Base-by-base conservation (phyloP, 2,329 filamentous ascomycete genomes). In the Cordyceps pruinosa region DNA sequence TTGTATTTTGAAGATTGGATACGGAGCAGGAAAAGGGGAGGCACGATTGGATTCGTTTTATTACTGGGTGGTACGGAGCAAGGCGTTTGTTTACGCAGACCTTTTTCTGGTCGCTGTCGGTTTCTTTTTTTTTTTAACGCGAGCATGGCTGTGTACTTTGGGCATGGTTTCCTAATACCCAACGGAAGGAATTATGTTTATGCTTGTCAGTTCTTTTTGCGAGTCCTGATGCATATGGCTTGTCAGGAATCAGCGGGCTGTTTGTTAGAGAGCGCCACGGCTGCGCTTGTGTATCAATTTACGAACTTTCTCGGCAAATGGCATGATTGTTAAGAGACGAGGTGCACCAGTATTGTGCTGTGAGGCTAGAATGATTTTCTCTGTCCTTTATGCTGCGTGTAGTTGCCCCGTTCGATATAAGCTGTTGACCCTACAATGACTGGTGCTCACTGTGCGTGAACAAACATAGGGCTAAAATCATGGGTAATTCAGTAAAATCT, bases 151-250 rank as follows among this genome's bases (percentile, higher is more conserved):
- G 9, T 56, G 32, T 56, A 39, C n/a, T 48, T 56, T 56, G 32
- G 52, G 52, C 52, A 56, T 48, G 44, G 44, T 56, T 48, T 56
- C 52, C 30, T 41, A 56, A 56, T 56, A 56, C 52, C 52, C 52
- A 41, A 46, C 52, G 52, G 52, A 56, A 30, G 52, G 52, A 56
- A 56, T 56, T 56, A 17, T 39, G 34, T 56, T 47, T 56, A 41
- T 26, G 52, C 44, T 48, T 56, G 9, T 28, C 34, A 3, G 32
- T 44, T 34, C 12, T 12, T 32, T 52, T 25, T 44, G 3, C 5
- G 5, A 34, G 37, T 12, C 39, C 15, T 32, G 37, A 53, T 44
- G 37, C 39, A 53, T n/a, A 44, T 34, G 25, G 26, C 15, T 35
- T n/a, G n/a, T 44, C 5, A 9, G 50, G 50, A 53, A 19, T 34